Conservation (phyloP, 208 protist species). For the Balamuthia mandrillaris region DNA sequence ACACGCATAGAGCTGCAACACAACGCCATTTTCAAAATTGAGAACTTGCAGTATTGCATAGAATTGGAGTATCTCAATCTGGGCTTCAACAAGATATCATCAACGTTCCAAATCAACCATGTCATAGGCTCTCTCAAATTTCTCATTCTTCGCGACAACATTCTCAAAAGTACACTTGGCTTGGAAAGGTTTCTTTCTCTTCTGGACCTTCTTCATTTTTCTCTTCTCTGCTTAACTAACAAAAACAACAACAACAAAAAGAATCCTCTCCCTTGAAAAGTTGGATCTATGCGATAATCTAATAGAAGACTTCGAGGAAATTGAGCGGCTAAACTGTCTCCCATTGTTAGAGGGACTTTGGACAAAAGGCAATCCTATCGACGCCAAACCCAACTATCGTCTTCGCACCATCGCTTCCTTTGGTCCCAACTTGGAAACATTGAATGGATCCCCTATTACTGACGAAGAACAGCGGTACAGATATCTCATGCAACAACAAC, state of each 20-base stretch:
- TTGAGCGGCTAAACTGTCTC: background rate
- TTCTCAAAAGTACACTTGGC: background rate
- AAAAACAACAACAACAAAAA: no score
- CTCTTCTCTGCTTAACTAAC: no score
- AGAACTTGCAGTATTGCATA: background rate
- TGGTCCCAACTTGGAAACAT: no score
- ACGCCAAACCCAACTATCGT: no score
- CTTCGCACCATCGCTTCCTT: no score
- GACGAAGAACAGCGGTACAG: no score
- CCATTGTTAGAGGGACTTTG: background rate
- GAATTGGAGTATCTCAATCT: background rate
- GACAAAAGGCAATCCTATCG: background rate
- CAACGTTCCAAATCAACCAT: background rate
- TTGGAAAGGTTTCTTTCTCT: no score
- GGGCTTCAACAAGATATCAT: slow-evolving; percentile 12
- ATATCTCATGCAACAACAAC: no score
- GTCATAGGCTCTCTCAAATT: background rate
- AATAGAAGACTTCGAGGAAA: background rate
- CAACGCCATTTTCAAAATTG: background rate
- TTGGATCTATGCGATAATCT: background rate
- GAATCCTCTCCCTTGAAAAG: background rate
- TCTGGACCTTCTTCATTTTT: no score
- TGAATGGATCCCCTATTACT: no score
- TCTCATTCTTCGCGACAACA: slow-evolving; percentile 3
- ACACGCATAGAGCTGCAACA: background rate